Evolutionary conservation across 192 early-diverging fungal species (phyloP), one percentile per base, ranked within the genome.

Genomic region (Neocallimastix lanati): DNA sequence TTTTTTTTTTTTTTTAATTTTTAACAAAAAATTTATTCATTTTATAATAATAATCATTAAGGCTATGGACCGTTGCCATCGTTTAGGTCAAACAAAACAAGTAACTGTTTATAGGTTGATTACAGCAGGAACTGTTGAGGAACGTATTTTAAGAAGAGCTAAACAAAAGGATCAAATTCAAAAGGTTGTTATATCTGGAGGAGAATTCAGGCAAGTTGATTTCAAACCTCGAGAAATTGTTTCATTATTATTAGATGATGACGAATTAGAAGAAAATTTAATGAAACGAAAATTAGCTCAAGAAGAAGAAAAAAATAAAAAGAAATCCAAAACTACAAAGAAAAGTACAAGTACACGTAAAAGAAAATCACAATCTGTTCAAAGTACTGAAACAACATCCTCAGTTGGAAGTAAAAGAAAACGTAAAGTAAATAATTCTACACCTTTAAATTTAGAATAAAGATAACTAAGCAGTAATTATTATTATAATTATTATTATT

Each of bases 121-220:
- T n/a, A 93, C 94, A 18, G 89, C 90, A 29, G 89, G 90, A 13
- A 94, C 94, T 0, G 92, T 95, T 29, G 94, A 95, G 81, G 94
- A 95, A 83, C 87, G 92, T 28, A 94, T 95, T 40, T 82, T 94
- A 76, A 86, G 90, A 82, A 89, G 94, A 28, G 93, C 94, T 0
- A 90, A 91, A 82, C 93, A 95, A 81, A 96, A 96, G 87, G 94
- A 95, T 83, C 92, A 96, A 82, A 96, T 96, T 28, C 95, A 96
- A 82, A 93, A 94, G 78, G 94, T 96, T 2, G 95, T 96, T 40
- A 95, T 96, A 80, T 92, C 93, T 25, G 95, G 95, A n/a, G 94
- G 94, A 12, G 94, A 94, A 79, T 92, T 91, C 82, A 91, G 82
- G 77, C 89, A 87, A 84, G 92, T 93, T 28, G 94, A 94, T 77